Evolutionary conservation across 202 grass and related monocot species (phyloP), one percentile per base, ranked within the genome.

Genomic region (Saccharum hybrid): DNA sequence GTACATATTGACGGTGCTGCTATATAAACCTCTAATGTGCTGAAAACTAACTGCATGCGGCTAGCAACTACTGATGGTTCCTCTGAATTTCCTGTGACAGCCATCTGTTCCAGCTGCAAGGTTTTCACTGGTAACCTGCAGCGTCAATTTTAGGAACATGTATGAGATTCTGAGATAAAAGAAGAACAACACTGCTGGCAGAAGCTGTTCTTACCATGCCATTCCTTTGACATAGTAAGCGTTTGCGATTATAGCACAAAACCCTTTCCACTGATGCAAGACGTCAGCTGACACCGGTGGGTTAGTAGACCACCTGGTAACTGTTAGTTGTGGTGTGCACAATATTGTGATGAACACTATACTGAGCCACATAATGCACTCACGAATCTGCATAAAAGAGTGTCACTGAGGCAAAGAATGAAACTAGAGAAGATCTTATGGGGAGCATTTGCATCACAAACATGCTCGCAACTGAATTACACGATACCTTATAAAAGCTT

Each of bases 311-410:
- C 96, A 98, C 64, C 93, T 94, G 71, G 89, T 89, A 48, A 98
- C 63, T 26, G 96, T 96, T 78, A 89, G 96, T 62, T 90, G 96
- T 59, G 96, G 96, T 49, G 91, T 96, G 86, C 96, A 98, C 22
- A 98, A 52, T 48, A 98, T 98, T 68, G 96, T 98, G 76, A 98
- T 94, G 71, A 96, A 94, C 38, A 98, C 89, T 86, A 98, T 98
- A 69, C 93, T 92, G 48, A 98, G 78, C 93, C 96, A 98, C 78
- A 98, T 36, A 74, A 98, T 96, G 89, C 96, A 98, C 62, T 98
- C 89, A 51, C 84, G 63, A 4, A 92, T 84, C 89, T 96, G 78
- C 41, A 77, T 41, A 28, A 46, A 38, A 86, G 16, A 40, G 18
- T 41, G 0, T 76, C 45, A 46, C 14, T 9, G 11, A 76, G 43